Evolutionary conservation across 441 rosid species (phyloP), one percentile per base, ranked within the genome.

Genomic region (Pelargonium fulgidum): DNA sequence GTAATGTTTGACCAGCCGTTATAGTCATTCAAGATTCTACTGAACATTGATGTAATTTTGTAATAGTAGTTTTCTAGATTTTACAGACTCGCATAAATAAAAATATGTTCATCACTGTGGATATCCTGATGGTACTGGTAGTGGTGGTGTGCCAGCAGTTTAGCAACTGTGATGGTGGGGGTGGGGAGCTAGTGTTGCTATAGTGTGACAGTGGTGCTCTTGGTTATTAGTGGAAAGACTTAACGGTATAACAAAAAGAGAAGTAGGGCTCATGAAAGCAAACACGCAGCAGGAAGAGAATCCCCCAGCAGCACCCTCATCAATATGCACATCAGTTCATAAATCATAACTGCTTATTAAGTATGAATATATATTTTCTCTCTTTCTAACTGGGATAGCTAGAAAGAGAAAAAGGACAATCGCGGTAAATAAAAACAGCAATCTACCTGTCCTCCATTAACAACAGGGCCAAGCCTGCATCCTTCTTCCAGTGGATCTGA

Each of bases 401-500:
- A 16, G 50, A 33, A 7, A 6, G 45, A 36, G 62, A 12, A 71
- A 75, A 44, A 20, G 6, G 12, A 0, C 45, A 48, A 62, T n/a
- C 44, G 29, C 65, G 24, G 41, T 22, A 17, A 9, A 19, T 62
- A 48, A 66, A 10, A 70, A 52, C 12, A 39, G 70, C 45, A 22
- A 45, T 66, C 75, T 76, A 87, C 98, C 90, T 93, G 99, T 16
- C 84, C 89, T 80, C 63, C 78, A 71, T 96, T 90, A 69, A 91
- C 89, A 76, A 92, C 85, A 22, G 99, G 97, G 26, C 97, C 99
- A 79, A 94, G 92, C 84, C 87, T 86, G 85, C 97, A 94, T 65
- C 91, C 91, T 78, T 90, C 97, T 83, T 90, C 96, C 20, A 94
- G 79, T 64, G 99, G 99, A 85, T 90, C 94, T 14, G 97, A 88